Base-by-base conservation (phyloP, 371 early-diverging fungal species). In the Mucor mucedo region DNA sequence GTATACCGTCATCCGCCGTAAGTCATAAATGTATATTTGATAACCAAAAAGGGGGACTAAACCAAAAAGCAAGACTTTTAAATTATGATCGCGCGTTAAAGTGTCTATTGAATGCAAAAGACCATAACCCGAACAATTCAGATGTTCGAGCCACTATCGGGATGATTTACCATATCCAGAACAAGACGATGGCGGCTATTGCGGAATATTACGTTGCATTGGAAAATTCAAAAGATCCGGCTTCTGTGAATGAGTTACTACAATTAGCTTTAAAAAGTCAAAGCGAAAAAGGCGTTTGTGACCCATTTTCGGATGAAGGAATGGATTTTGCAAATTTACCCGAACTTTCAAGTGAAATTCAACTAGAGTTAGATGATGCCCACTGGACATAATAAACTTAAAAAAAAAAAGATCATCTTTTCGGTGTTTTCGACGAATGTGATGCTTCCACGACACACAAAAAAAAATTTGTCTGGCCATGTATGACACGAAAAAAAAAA, bases 1-100 rank as follows among this genome's bases (percentile, higher is more conserved):
- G 75, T 85, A 2, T 87, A 87, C 65, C 80, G 89, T 10, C 78
- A 84, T 63, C 71, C 82, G 40, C 77, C 85, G 90, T 89, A 71
- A 66, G 72, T 38, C 30, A 5, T 39, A 5, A 11, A 3, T 47
- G 16, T 44, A 5, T 44, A 9, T 11, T 41, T 5, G 27, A 21
- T 21, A 21, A 21, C 21, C n/a, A n/a, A 21, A 21, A 21, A 21
- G 1, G 21, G 21, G 21, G 21, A 21, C 21, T 21, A 21, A 21
- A 21, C 21, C 21, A 21, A 21, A 21, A 21, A 21, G 21, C 21
- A 21, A 21, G 21, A 21, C 21, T 21, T 21, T 21, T 21, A 16
- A 52, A 68, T 30, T 40, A 62, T 35, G 60, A 68, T 16, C 40
- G 80, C 2, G 88, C 91, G 4, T 60, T 78, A 42, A 60, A 27